A percentile compares a stretch with the other conserved stretches of the same genome.
phyloP scores from a whole-genome alignment of 73 alveolate genomes.

The Tetrahymena malaccensis region DNA sequence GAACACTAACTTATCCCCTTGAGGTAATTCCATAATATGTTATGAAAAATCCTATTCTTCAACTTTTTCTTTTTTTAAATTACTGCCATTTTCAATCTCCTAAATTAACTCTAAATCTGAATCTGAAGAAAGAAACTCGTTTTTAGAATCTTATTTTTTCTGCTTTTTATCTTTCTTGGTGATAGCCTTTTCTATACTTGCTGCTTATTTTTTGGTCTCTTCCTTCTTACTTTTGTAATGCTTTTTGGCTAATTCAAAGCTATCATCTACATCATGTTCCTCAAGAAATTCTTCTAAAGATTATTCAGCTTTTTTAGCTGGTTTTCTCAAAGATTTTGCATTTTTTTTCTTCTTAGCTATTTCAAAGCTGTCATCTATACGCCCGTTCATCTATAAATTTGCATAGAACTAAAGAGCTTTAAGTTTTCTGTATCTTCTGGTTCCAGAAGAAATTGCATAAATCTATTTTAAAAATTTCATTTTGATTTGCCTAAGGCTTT shows the following conservation, averaged over 20 bases:
- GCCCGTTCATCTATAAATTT: neutral
- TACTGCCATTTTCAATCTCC: neutral
- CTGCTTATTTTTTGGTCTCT: neutral
- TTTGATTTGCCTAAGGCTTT: neutral
- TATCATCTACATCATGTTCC: neutral
- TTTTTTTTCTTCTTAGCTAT: neutral
- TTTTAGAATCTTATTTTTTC: neutral
- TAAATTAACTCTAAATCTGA: neutral
- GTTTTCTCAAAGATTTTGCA: neutral
- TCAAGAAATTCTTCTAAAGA: neutral
- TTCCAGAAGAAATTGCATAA: neutral
- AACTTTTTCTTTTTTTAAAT: neutral
- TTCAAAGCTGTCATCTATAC: neutral
- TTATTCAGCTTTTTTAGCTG: neutral
- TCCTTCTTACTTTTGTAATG: neutral
- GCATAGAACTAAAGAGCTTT: neutral
- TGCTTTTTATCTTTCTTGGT: neutral
- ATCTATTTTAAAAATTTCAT: neutral
- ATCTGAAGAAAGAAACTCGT: neutral
- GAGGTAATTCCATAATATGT: neutral
- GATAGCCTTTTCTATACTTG: neutral
- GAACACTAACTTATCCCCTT: neutral
- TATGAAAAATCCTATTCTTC: neutral
- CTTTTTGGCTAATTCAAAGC: neutral
- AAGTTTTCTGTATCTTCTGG: neutral